Conservation (phyloP, 192 early-diverging fungal genomes). For the Coemansia sp. region DNA sequence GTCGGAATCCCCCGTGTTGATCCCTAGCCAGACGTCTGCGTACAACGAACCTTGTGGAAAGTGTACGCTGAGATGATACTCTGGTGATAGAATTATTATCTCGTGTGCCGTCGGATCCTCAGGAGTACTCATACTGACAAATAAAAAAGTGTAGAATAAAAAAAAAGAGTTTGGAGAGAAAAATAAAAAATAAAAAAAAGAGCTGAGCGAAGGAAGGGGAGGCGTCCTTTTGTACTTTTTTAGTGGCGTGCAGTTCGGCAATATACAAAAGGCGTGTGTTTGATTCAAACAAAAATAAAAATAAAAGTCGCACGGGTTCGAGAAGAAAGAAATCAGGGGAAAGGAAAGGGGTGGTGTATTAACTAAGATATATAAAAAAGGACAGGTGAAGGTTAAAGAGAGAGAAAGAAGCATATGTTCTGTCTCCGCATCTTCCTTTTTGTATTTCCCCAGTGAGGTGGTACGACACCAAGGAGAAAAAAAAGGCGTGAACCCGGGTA, state of each 20-base stretch:
- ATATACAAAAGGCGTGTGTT: background rate
- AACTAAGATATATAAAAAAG: background rate
- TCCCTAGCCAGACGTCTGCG: conserved; percentile 54
- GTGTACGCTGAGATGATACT: conserved; percentile 54
- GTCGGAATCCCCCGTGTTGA: conserved; percentile 40
- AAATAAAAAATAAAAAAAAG: background rate
- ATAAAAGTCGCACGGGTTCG: background rate
- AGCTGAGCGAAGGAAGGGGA: background rate
- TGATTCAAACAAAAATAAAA: background rate
- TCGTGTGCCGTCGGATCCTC: conserved; percentile 53
- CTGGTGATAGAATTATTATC: conserved; percentile 46
- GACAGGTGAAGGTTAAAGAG: background rate
- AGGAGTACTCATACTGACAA: conserved; percentile 6
- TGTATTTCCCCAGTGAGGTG: background rate
- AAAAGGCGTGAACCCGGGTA: background rate
- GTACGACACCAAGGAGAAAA: conserved; percentile 3
- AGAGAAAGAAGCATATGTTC: background rate
- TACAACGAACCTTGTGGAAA: conserved; percentile 53
- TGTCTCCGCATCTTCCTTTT: background rate
- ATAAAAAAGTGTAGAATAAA: background rate
- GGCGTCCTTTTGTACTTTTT: conserved; percentile 1
- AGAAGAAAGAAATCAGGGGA: conserved; percentile 2
- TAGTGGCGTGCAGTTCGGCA: background rate
- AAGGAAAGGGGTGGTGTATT: background rate
- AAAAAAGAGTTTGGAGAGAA: background rate